These are phyloP conservation scores for Craspedostauros australis DNA, from an alignment of 108 stramenopile species.

Conservation along the genomic window DNA sequence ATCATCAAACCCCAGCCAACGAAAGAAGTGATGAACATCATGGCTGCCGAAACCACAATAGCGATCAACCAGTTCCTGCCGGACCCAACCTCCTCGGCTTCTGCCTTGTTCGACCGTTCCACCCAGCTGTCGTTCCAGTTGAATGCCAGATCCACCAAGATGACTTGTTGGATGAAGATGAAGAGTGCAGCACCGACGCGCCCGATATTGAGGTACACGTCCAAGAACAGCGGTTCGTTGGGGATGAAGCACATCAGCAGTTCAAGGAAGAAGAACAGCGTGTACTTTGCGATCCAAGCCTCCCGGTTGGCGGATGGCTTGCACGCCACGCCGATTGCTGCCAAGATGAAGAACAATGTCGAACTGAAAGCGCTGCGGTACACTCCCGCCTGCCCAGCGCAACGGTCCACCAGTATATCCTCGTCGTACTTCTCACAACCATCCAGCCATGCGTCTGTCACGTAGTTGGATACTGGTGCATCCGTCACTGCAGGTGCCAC, in stretches of 20 bases:
- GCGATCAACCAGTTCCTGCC: slow-evolving; percentile 79
- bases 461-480: slow-evolving; percentile 21
- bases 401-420: slow-evolving; percentile 41
- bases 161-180: slow-evolving; percentile 70
- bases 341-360: slow-evolving; percentile 59
- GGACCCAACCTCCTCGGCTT: slow-evolving; percentile 54
- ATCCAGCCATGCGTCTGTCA: slow-evolving; percentile 56
- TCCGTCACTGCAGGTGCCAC: slow-evolving; percentile 46
- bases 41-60: slow-evolving; percentile 59
- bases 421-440: slow-evolving; percentile 39
- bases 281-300: slow-evolving; percentile 84
- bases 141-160: slow-evolving; percentile 82
- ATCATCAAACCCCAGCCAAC: slow-evolving; percentile 71
- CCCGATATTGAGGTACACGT: slow-evolving; percentile 61
- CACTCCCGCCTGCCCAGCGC: slow-evolving; percentile 72
- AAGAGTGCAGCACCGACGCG: slow-evolving; percentile 70
- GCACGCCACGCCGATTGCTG: slow-evolving; percentile 52
- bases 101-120: slow-evolving; percentile 62
- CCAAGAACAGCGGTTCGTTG: slow-evolving; percentile 65
- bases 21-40: slow-evolving; percentile 61
- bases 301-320: slow-evolving; percentile 72
- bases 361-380: slow-evolving; percentile 59
- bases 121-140: slow-evolving; percentile 87
- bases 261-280: slow-evolving; percentile 58
- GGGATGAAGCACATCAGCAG: slow-evolving; percentile 62